These are phyloP conservation scores for Boletus fagicola DNA, from an alignment of 768 basidiomycete genomes.

Conservation along the genomic window DNA sequence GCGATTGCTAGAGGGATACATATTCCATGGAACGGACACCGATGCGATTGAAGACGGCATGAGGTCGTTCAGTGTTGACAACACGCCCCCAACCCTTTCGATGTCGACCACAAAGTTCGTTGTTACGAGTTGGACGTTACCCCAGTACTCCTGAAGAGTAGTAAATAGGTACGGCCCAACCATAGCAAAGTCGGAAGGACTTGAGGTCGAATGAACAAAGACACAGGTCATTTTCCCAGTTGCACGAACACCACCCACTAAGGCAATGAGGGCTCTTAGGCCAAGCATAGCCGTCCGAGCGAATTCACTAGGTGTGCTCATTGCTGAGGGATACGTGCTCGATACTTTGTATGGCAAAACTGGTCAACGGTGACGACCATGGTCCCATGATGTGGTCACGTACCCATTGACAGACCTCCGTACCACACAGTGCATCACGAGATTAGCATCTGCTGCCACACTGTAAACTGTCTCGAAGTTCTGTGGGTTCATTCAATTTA, in stretches of 20 bases:
- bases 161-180: slow-evolving; percentile 48
- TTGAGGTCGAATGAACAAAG: slow-evolving; percentile 35
- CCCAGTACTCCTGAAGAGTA: slow-evolving; percentile 60
- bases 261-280: slow-evolving; percentile 8
- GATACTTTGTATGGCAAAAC: neutral
- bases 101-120: slow-evolving; percentile 44
- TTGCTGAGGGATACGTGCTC: neutral
- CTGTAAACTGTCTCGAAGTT: neutral
- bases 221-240: slow-evolving; percentile 53
- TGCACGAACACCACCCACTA: slow-evolving; percentile 29
- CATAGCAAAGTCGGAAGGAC: slow-evolving; percentile 37
- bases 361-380: neutral
- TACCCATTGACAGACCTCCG: slow-evolving; percentile 1
- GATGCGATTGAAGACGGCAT: slow-evolving; percentile 36
- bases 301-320: neutral
- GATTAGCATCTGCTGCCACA: neutral
- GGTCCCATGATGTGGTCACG: neutral
- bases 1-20: neutral
- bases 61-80: slow-evolving; percentile 50
- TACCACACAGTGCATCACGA: neutral
- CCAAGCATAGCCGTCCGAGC: slow-evolving; percentile 5
- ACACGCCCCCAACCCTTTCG: slow-evolving; percentile 53
- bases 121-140: slow-evolving; percentile 60
- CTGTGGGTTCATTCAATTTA: neutral
- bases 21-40: neutral